Evolutionary conservation across 495 filamentous ascomycete species (phyloP).

Genomic region (Aspergillus mulundensis): DNA sequence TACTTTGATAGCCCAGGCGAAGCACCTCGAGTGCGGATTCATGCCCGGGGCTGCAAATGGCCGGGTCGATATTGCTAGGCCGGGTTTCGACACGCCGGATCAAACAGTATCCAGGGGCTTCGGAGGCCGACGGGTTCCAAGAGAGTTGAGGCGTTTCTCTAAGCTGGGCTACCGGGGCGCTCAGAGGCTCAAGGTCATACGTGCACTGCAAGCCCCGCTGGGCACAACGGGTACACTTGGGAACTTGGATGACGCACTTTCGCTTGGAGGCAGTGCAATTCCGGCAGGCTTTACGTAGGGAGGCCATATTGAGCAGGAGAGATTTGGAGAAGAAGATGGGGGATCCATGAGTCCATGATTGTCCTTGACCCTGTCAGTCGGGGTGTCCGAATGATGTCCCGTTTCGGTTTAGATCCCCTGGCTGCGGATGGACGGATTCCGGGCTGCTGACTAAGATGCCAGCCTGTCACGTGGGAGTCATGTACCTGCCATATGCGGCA

Average conservation of each 20-base stretch:
- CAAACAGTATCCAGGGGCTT: constrained; percentile 1
- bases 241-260: constrained; percentile 3
- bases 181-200: constrained; percentile 6
- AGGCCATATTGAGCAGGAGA: background rate
- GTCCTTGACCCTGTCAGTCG: too few species aligned
- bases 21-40: background rate
- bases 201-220: background rate
- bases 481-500: too few species aligned
- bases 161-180: background rate
- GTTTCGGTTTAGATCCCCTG: too few species aligned
- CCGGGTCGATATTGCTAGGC: background rate
- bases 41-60: background rate
- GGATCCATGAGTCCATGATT: too few species aligned
- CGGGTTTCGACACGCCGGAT: background rate
- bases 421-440: too few species aligned
- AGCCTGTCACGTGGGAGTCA: too few species aligned
- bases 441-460: too few species aligned
- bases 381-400: too few species aligned
- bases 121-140: background rate
- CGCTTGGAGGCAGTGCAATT: constrained; percentile 1
- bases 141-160: background rate
- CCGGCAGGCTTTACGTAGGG: constrained; percentile 4
- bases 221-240: constrained; percentile 4
- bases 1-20: too few species aligned
- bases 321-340: background rate